phyloP scores from a whole-genome alignment of 768 basidiomycete species.

The Pleurotus salmoneostramineus region DNA sequence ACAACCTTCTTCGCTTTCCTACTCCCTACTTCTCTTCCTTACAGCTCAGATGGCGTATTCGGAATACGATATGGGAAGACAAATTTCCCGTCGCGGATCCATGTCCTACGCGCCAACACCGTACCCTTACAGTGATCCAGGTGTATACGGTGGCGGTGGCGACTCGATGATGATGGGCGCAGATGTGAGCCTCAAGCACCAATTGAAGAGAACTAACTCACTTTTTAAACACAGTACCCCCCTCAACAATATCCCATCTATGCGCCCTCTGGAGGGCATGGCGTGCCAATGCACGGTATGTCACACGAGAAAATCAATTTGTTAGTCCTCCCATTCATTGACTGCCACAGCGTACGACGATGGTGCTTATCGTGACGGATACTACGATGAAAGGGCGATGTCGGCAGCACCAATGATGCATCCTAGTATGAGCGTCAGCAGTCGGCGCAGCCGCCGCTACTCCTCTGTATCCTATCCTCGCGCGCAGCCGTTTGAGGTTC shows the following conservation, averaged over 20 bases:
- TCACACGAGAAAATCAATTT: neutral
- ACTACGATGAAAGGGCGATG: constrained; percentile 46
- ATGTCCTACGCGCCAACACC: constrained; percentile 7
- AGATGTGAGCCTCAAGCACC: constrained; percentile 30
- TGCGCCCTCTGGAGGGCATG: constrained; percentile 26
- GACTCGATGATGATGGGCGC: constrained; percentile 23
- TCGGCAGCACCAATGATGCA: constrained; percentile 32
- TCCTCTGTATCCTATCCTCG: constrained; percentile 47
- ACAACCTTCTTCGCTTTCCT: neutral
- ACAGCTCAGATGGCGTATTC: constrained; percentile 33
- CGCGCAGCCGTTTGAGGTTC: constrained; percentile 35
- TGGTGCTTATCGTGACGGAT: constrained; percentile 40
- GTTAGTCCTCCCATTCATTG: constrained; percentile 5
- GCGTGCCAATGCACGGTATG: constrained; percentile 30
- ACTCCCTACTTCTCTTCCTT: neutral
- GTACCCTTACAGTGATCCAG: constrained; percentile 18
- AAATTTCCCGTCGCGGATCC: constrained; percentile 10
- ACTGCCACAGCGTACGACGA: constrained; percentile 50
- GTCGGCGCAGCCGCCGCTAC: constrained; percentile 41
- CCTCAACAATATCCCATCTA: constrained; percentile 46
- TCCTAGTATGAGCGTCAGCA: constrained; percentile 21
- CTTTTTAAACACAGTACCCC: constrained; percentile 28
- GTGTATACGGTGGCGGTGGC: constrained; percentile 22
- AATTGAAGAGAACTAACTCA: constrained; percentile 7
- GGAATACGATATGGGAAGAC: constrained; percentile 31